These are phyloP conservation scores for Blastobotrys elegans DNA, from an alignment of 1,139 yeast genomes.

Conservation along the genomic window DNA sequence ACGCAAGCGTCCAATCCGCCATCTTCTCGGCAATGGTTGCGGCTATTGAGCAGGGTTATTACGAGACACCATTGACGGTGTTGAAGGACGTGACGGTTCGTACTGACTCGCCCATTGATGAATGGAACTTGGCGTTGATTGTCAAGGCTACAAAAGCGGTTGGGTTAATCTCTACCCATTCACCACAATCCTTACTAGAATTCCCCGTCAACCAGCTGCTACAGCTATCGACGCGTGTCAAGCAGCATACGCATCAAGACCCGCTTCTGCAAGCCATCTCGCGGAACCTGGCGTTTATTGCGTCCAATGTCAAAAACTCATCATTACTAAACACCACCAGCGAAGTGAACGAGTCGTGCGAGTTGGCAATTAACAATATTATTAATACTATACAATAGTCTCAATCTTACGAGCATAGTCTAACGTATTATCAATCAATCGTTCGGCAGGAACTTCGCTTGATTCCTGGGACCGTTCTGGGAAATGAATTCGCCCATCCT, in stretches of 20 bases:
- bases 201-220: constrained; percentile 9
- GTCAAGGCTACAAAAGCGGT: constrained; percentile 20
- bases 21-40: constrained; percentile 17
- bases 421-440: constrained; percentile 58
- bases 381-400: constrained; percentile 53
- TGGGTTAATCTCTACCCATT: constrained; percentile 20
- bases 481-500: constrained; percentile 58
- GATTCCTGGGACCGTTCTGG: constrained; percentile 27
- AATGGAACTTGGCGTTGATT: constrained; percentile 13
- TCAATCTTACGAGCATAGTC: constrained; percentile 83
- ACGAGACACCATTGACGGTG: not conserved
- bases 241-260: constrained; percentile 4
- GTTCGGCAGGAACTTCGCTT: constrained; percentile 31
- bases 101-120: not conserved
- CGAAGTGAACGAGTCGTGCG: constrained; percentile 1
- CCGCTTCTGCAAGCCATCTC: not conserved
- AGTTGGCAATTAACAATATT: constrained; percentile 5
- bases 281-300: constrained; percentile 17
- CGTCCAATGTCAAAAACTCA: constrained; percentile 13
- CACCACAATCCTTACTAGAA: constrained; percentile 1
- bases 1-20: constrained; percentile 15
- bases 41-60: constrained; percentile 11
- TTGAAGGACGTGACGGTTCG: not conserved
- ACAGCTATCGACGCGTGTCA: constrained; percentile 5
- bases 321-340: not conserved